Conservation (phyloP, 768 basidiomycete species). For the Boletus subparvulus region DNA sequence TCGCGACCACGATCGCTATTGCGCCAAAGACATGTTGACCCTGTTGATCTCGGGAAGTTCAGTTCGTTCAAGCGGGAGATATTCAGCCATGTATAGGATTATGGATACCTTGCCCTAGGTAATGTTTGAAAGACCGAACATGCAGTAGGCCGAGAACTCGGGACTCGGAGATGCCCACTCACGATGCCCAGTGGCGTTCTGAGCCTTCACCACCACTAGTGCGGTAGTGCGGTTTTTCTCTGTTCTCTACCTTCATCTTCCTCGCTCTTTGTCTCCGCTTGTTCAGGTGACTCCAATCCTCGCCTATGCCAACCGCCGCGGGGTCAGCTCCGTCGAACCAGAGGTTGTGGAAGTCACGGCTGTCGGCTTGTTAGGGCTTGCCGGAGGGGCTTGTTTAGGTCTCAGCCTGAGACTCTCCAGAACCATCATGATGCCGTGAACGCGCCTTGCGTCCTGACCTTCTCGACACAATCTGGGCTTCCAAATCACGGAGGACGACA, state of each 20-base stretch:
- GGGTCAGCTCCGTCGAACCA: slow-evolving; percentile 11
- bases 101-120: neutral
- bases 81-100: neutral
- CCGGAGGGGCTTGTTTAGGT: neutral
- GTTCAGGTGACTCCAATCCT: slow-evolving; percentile 58
- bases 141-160: neutral
- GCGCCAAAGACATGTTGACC: neutral
- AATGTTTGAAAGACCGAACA: neutral
- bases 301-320: slow-evolving; percentile 34
- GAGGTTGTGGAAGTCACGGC: neutral
- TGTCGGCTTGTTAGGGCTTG: slow-evolving; percentile 1
- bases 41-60: neutral
- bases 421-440: slow-evolving; percentile 46
- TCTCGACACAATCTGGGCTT: slow-evolving; percentile 42
- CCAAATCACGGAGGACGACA: slow-evolving; percentile 49
- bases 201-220: neutral
- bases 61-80: neutral
- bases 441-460: slow-evolving; percentile 35
- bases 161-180: neutral
- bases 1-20: too few relatives aligned
- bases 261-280: slow-evolving; percentile 50
- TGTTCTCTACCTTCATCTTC: slow-evolving; percentile 41
- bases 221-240: neutral
- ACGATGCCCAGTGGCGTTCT: neutral
- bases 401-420: too few relatives aligned